Base-by-base conservation (phyloP, 768 basidiomycete genomes). In the Chalciporus chontae region DNA sequence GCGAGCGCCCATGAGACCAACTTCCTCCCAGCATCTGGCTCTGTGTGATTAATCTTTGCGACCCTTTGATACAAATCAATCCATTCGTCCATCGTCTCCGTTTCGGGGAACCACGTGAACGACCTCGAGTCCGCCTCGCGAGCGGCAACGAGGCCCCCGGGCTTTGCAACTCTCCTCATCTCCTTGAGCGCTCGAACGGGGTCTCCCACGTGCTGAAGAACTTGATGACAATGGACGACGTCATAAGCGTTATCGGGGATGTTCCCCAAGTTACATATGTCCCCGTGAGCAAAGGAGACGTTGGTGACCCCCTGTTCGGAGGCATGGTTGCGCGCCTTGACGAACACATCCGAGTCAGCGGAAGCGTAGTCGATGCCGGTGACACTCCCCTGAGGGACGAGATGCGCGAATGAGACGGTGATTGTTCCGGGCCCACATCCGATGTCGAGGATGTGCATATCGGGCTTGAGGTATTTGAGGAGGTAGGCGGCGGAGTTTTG, bases 391-490 rank as follows among this genome's bases (percentile, higher is more conserved):
- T 70, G 41, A 1, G 71, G 69, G 15, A 74, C 71, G 50, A 66
- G 64, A 1, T 50, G 49, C 2, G 77, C 77, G 18, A 81, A 60
- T 45, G 72, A 72, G 26, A 58, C 51, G 2, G 77, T 77, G 60
- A 80, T 79, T 13, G 74, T 75, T 0, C 77, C 79, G 0, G 79
- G 78, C 0, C 79, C 78, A 52, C 75, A 79, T 9, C 78, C 78
- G 31, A 79, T 57, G 57, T 80, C 79, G 38, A 80, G 73, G 48
- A 80, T 68, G 31, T 61, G 52, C 69, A 73, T 69, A 40, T 58
- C 46, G 1, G 73, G 71, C 21, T 66, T 60, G 26, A 77, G 57
- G 34, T 65, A 60, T 9, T 63, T 60, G 29, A 77, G 47, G 19
- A 79, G 65, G 57, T 72, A 73, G 0, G 64, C 65, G 3, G 75